Percentiles rank a stretch among this genome's conserved stretches.
These are phyloP conservation scores for Coemansia sp. DNA, from an alignment of 192 early-diverging fungal genomes.

Conservation along the genomic window DNA sequence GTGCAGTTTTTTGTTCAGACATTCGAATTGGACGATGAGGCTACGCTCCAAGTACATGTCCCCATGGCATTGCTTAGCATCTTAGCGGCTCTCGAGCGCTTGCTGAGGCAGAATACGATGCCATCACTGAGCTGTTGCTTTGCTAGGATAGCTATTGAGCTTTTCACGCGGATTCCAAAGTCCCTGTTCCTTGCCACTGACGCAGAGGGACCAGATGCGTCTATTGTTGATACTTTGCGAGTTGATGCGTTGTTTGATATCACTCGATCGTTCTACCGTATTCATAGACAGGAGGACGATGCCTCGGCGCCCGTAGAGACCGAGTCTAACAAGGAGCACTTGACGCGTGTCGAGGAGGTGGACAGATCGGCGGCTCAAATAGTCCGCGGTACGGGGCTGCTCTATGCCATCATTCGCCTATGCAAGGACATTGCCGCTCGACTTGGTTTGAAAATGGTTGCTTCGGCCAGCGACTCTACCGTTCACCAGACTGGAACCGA, in stretches of 20 bases:
- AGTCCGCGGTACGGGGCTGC: slow-evolving; percentile 38
- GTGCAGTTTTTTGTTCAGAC: slow-evolving; percentile 73
- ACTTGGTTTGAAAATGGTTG: slow-evolving; percentile 17
- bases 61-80: slow-evolving; percentile 72
- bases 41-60: slow-evolving; percentile 78
- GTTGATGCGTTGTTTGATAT: slow-evolving; percentile 25
- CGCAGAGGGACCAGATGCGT: background rate
- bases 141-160: slow-evolving; percentile 46
- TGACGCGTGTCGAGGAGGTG: slow-evolving; percentile 7
- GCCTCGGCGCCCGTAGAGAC: background rate
- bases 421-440: slow-evolving; percentile 26
- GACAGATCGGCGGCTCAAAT: slow-evolving; percentile 30
- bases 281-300: slow-evolving; percentile 12
- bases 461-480: background rate
- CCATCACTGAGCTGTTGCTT: slow-evolving; percentile 28
- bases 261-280: slow-evolving; percentile 31
- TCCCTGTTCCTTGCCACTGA: slow-evolving; percentile 21
- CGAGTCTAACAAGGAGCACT: background rate
- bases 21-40: slow-evolving; percentile 81
- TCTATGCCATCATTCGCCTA: slow-evolving; percentile 25
- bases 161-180: slow-evolving; percentile 47
- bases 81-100: slow-evolving; percentile 37
- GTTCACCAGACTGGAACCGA: background rate
- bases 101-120: slow-evolving; percentile 1
- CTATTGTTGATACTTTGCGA: background rate